Evolutionary conservation across 2,329 filamentous ascomycete genomes (phyloP), one percentile per base, ranked within the genome.

Genomic region (Aspergillus sp.): DNA sequence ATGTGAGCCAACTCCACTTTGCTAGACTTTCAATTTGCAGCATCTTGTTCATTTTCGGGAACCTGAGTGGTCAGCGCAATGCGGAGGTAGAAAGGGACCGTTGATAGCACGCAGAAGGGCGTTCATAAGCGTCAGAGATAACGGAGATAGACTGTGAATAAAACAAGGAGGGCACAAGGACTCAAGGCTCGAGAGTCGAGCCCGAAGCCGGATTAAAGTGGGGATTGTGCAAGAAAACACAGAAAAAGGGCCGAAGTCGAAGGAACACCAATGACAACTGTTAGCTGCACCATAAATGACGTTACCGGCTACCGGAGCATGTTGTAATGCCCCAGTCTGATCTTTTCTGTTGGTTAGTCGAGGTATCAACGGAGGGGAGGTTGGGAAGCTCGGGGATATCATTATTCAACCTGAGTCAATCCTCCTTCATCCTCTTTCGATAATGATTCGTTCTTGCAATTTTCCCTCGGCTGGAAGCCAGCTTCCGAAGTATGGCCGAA

Each of bases 1-100:
- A 52, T 47, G 59, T 59, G 58, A 64, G 60, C 62, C 51, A 62
- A 64, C 60, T 64, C 65, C 66, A 68, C 65, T 56, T 38, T n/a
- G 48, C 43, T 47, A 22, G 45, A 53, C 19, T 53, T 25, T 25
- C 43, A 34, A 19, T 19, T 34, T 48, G 30, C 51, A 41, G 31
- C 59, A 46, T n/a, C 56, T 52, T 46, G 34, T 15, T 15, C 34
- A 41, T 13, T 17, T 17, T 41, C 13, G 34, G 34, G 5, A 4
- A 38, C 11, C 34, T 38, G 9, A 11, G 9, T 11, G 34, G 34
- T 41, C 15, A 15, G 15, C 13, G 5, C 13, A 15, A 13, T 13
- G 34, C 34, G 34, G 34, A 17, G 34, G 31, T 7, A 13, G 31
- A 11, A 38, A 38, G 31, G 34, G 11, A 41, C 34, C 34, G 34